phyloP scores from a whole-genome alignment of 768 basidiomycete species.

The Kwoniella mangroviensis region DNA sequence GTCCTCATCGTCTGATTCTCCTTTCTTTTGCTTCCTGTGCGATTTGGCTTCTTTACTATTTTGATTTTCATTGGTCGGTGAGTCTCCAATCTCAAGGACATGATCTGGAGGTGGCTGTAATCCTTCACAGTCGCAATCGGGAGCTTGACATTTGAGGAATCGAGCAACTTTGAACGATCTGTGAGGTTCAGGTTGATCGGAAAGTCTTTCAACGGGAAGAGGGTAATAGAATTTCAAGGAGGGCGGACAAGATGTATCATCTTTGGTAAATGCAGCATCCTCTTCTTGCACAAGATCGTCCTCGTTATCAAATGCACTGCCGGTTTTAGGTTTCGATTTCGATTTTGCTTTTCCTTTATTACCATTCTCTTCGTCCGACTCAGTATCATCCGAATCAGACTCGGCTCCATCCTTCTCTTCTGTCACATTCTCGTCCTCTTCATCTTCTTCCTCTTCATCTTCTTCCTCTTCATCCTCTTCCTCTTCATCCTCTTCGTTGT shows the following conservation, averaged over 20 bases:
- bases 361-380: conserved; percentile 11
- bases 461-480: conserved; percentile 22
- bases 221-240: conserved; percentile 64
- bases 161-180: conserved; percentile 72
- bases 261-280: not conserved
- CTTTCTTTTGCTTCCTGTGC: conserved; percentile 66
- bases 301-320: not conserved
- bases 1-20: conserved; percentile 70
- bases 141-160: conserved; percentile 69
- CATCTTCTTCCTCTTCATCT: conserved; percentile 4
- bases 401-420: no score
- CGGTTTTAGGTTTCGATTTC: not conserved
- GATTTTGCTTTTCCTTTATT: conserved; percentile 17
- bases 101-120: conserved; percentile 75
- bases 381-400: no score
- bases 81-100: conserved; percentile 61
- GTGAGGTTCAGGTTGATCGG: conserved; percentile 31
- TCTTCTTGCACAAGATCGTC: conserved; percentile 61
- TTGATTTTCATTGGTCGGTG: conserved; percentile 56
- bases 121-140: conserved; percentile 70
- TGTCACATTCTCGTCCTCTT: conserved; percentile 8
- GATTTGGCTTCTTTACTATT: conserved; percentile 67
- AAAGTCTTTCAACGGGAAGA: conserved; percentile 31
- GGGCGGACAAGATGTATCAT: conserved; percentile 60
- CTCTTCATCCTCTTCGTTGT: conserved; percentile 14